Evolutionary conservation across 768 basidiomycete species (phyloP), one percentile per base, ranked within the genome.

Genomic region (Suillus sp.): DNA sequence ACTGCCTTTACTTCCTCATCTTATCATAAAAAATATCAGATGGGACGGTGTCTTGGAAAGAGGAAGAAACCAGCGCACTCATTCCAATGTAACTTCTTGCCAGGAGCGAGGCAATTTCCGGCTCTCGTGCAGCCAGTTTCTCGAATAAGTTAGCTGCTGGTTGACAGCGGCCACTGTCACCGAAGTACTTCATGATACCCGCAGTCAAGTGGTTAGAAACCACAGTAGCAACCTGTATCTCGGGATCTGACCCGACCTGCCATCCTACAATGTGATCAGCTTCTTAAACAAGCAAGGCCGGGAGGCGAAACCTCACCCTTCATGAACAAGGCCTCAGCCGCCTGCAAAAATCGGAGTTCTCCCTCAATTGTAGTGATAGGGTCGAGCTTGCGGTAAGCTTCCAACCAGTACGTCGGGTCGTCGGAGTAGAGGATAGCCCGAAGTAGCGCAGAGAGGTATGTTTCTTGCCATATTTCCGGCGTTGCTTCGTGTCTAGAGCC

Each of bases 1-100:
- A 99, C 91, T 8, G 95, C 97, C 77, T 97, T 98, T 64, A 99
- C 96, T 79, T 99, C 97, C 72, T 98, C 96, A 74, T 99, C 96
- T 99, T 72, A 56, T 13, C 38, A 63, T 30, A 10, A 43, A 47
- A 25, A 25, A 35, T 30, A 16, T 50, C 48, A 55, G 34, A 42
- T n/a, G 14, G 22, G 14, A 32, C 56, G 20, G 34, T 20, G 1
- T 32, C 32, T 47, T 8, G 32, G 14, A 16, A 22, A 53, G 38
- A 27, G 32, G 54, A 47, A 60, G 20, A 25, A 51, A 6, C 20
- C 1, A 3, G 84, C 95, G 72, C 67, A 99, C 96, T 95, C 96
- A 99, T 97, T 62, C 97, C 96, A 61, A 99, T 85, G 71, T 99
- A 99, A 64, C 91, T 89, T 72, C 82, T 86, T 11, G 95, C 96